Base-by-base conservation (phyloP, 2,329 filamentous ascomycete genomes). In the Phaeosphaeriaceae sp. region DNA sequence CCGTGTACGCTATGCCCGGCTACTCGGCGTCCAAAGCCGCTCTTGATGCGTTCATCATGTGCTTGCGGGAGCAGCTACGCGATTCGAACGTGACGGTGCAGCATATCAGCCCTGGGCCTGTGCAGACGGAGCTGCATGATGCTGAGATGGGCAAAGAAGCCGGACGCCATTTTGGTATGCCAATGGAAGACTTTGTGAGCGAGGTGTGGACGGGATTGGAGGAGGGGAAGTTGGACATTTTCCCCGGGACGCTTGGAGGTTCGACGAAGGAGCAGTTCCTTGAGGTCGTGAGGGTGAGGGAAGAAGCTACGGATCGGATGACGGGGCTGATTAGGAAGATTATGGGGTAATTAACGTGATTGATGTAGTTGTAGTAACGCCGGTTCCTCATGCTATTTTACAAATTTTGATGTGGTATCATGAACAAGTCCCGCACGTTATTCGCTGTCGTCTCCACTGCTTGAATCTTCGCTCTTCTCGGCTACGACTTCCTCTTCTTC, bases 21-120 rank as follows among this genome's bases (percentile, higher is more conserved):
- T 87, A 86, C 75, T 85, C 80, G 52, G 82, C 83, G 1, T 81
- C 81, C 11, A 87, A 86, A 65, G 80, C 84, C 0, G 85, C 84
- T 2, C 69, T 86, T 40, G 82, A 85, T 63, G 74, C 75, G 4
- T 83, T 84, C 51, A 65, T 78, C 22, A 76, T 83, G 57, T 80
- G 77, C 44, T 65, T 84, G 19, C 75, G 82, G 6, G 74, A 80
- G 52, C 77, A 83, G 67, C 72, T 85, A 19, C 61, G 63, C 9
- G 64, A 63, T 10, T 75, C 68, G 11, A 56, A 61, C 7, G 73
- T 81, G 9, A 73, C 75, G 42, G 78, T 86, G 9, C 70, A 85
- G 25, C 83, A 87, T 70, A 68, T 86, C 41, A 73, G 82, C 15
- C 83, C 84, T 1, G 74, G 77, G 13, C 56, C 70, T 9, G 78